Conservation (phyloP, 2,329 filamentous ascomycete species). For the Venturia carpophila region DNA sequence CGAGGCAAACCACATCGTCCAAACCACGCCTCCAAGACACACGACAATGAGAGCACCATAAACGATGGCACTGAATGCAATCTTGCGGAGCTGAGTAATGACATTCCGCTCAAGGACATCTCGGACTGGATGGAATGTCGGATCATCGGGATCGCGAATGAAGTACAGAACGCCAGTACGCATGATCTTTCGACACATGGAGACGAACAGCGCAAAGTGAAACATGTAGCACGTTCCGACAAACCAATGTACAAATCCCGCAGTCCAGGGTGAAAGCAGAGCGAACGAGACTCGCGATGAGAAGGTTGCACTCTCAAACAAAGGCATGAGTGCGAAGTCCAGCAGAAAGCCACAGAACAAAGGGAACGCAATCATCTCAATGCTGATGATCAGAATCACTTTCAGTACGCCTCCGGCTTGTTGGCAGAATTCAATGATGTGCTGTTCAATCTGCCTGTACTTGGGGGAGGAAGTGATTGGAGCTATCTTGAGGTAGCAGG, state of each 20-base stretch:
- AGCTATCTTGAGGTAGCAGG: conserved; percentile 69
- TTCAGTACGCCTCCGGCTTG: conserved; percentile 97
- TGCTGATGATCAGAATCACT: conserved; percentile 95
- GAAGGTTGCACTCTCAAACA: conserved; percentile 76
- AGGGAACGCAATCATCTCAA: conserved; percentile 97
- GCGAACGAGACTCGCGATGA: conserved; percentile 73
- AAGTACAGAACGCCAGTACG: conserved; percentile 93
- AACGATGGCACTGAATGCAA: conserved; percentile 88
- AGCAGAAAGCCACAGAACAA: conserved; percentile 90
- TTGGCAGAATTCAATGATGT: conserved; percentile 72
- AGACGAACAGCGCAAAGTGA: conserved; percentile 96
- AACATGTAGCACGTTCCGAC: conserved; percentile 99
- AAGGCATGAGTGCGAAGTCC: conserved; percentile 76
- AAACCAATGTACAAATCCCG: conserved; percentile 97
- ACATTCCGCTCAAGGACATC: conserved; percentile 93
- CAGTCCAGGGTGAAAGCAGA: conserved; percentile 71
- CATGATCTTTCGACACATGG: conserved; percentile 98
- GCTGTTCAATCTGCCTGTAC: conserved; percentile 57
- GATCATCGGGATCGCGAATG: conserved; percentile 95
- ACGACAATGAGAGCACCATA: conserved; percentile 89
- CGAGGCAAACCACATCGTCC: conserved; percentile 66
- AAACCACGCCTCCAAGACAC: conserved; percentile 91
- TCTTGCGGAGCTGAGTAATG: conserved; percentile 88
- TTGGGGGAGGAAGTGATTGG: conserved; percentile 55
- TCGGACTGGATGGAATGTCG: conserved; percentile 93